Evolutionary conservation across 2,329 filamentous ascomycete genomes (phyloP), one percentile per base, ranked within the genome.

Genomic region (Aphanocladium album): DNA sequence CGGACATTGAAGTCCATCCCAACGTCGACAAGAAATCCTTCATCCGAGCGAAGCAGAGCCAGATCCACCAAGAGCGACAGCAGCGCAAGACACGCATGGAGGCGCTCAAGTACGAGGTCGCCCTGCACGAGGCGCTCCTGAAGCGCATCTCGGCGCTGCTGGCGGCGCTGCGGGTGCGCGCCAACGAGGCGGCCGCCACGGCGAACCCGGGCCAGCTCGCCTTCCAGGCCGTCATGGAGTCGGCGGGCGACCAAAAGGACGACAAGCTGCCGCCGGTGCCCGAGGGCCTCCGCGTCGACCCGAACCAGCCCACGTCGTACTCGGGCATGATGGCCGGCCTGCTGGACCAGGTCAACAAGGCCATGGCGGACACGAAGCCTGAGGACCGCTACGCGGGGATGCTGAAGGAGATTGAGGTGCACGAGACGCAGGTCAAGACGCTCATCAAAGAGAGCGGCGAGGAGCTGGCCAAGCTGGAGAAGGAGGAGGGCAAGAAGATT

Each of bases 1-100:
- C 92, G 56, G 95, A 99, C 71, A 88, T 99, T 69, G 95, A 99
- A 78, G 95, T 98, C 56, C 95, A 99, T 76, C 95, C 95, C 63
- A 99, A 99, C 73, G 95, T 99, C 73, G 95, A 99, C 79, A 99
- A 99, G 76, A 86, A 89, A 56, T 98, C 93, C 63, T 99, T 99
- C 76, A 99, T 99, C 74, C 91, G 93, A 66, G 96, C 95, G 66
- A 99, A 99, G 78, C 95, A 98, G 79, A 89, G 88, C 68, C 93
- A 99, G 77, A 99, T 99, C 69, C 95, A 99, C 75, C 87, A 93
- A 71, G 89, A 97, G 73, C 89, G 95, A 60, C 82, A 87, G 67
- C 89, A 96, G 70, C 89, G 95, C 61, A 91, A 89, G 72, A 87
- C 90, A 68, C 89, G 96, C 70, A 98, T 99, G 73, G 88, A 90